Conservation (phyloP, 345 rosid species). For the Salix viminalis region DNA sequence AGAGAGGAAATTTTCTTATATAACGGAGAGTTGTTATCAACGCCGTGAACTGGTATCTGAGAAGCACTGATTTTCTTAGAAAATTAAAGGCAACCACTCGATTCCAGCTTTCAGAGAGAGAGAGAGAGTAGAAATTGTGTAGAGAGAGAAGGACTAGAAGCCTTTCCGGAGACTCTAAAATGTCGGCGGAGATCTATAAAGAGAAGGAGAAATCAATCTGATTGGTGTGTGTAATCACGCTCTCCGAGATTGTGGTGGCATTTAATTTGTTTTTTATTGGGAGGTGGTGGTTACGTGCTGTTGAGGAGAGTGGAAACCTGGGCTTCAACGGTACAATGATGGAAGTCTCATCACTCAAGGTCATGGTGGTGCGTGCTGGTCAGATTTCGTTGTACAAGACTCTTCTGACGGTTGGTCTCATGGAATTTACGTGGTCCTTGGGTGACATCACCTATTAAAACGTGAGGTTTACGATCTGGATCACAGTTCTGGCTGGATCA, state of each 20-base stretch:
- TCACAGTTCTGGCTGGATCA: too few relatives aligned
- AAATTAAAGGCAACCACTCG: background rate
- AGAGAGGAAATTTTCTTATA: background rate
- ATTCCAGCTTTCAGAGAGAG: background rate
- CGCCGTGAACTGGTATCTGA: conserved; percentile 43
- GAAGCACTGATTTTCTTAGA: conserved; percentile 1
- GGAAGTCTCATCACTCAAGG: background rate
- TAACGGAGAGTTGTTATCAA: conserved; percentile 10
- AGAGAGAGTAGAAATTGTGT: background rate
- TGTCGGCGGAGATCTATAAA: conserved; percentile 41
- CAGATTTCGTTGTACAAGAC: background rate
- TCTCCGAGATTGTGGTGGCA: too few relatives aligned
- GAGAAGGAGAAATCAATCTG: background rate
- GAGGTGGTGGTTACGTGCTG: background rate
- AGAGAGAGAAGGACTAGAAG: background rate
- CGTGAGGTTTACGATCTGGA: background rate
- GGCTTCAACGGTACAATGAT: background rate
- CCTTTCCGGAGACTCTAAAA: background rate
- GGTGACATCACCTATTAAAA: background rate
- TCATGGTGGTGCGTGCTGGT: conserved; percentile 17
- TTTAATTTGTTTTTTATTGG: background rate
- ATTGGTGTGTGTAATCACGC: background rate
- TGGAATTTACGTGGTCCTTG: conserved; percentile 8
- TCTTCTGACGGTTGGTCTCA: background rate
- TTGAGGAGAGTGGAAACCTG: background rate